Conservation (phyloP, 805 yeast species). For the Yamadazyma sp. region DNA sequence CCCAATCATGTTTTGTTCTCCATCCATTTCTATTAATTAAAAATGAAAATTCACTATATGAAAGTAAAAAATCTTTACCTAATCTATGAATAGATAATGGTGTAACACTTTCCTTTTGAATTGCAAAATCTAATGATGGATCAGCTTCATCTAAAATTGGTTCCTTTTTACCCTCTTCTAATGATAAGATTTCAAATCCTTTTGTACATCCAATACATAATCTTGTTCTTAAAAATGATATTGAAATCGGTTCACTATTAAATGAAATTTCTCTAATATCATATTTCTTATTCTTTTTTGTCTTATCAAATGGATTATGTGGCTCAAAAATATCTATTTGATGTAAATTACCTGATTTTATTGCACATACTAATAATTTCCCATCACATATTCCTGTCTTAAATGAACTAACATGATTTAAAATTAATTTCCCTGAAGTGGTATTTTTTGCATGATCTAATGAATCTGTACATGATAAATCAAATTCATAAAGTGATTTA, state of each 20-base stretch:
- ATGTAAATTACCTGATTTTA: conserved; percentile 75
- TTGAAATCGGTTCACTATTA: conserved; percentile 85
- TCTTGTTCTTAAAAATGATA: conserved; percentile 83
- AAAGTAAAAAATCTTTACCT: conserved; percentile 81
- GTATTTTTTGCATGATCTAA: conserved; percentile 49
- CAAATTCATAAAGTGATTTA: conserved; percentile 74
- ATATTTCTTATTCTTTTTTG: conserved; percentile 49
- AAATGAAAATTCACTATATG: conserved; percentile 91
- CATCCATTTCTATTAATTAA: conserved; percentile 94
- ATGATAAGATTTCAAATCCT: conserved; percentile 92
- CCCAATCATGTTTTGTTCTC: conserved; percentile 92
- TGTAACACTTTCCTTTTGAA: conserved; percentile 68
- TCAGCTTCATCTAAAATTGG: conserved; percentile 96
- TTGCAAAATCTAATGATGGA: conserved; percentile 92
- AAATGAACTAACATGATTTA: conserved; percentile 87
- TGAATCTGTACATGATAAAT: conserved; percentile 52
- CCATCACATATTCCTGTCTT: conserved; percentile 93
- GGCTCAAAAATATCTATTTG: conserved; percentile 87
- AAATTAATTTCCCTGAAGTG: conserved; percentile 70
- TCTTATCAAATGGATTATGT: conserved; percentile 58
- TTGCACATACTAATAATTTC: conserved; percentile 83
- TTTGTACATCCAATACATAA: conserved; percentile 94
- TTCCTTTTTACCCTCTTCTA: conserved; percentile 82
- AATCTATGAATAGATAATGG: conserved; percentile 91
- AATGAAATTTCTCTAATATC: conserved; percentile 75